These are phyloP conservation scores for Quercus tomentella DNA, from an alignment of 331 rosid genomes.

Conservation along the genomic window DNA sequence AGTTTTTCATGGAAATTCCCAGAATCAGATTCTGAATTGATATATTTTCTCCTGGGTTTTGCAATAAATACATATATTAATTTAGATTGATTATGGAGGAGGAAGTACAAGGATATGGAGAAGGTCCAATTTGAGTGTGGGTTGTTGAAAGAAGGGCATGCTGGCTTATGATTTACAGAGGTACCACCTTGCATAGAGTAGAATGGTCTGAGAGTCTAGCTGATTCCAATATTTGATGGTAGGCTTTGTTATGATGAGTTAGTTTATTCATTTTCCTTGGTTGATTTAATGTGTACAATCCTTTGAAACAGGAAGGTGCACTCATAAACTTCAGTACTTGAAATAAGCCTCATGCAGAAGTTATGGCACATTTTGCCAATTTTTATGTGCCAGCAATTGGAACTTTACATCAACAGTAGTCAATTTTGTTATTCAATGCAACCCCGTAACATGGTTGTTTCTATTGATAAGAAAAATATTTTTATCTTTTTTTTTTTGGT, in stretches of 20 bases:
- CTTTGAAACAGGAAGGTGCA: neutral
- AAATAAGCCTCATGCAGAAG: neutral
- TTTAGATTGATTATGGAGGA: neutral
- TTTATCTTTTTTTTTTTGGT: neutral
- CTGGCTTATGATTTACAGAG: neutral
- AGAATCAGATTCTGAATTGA: neutral
- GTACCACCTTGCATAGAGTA: neutral
- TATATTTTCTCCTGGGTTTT: neutral
- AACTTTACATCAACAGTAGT: neutral
- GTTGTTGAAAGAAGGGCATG: neutral
- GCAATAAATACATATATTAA: neutral
- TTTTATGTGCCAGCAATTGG: neutral
- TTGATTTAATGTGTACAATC: neutral
- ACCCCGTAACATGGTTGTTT: neutral
- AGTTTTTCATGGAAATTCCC: neutral
- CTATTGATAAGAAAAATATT: neutral
- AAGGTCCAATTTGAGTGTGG: neutral
- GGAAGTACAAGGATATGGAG: neutral
- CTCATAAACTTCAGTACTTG: neutral
- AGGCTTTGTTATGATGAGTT: neutral
- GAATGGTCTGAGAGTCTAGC: neutral
- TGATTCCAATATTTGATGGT: neutral
- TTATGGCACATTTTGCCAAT: neutral
- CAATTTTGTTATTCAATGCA: neutral
- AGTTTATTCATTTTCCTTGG: neutral